Base-by-base conservation (phyloP, 768 basidiomycete species). In the Podaxis rugospora region DNA sequence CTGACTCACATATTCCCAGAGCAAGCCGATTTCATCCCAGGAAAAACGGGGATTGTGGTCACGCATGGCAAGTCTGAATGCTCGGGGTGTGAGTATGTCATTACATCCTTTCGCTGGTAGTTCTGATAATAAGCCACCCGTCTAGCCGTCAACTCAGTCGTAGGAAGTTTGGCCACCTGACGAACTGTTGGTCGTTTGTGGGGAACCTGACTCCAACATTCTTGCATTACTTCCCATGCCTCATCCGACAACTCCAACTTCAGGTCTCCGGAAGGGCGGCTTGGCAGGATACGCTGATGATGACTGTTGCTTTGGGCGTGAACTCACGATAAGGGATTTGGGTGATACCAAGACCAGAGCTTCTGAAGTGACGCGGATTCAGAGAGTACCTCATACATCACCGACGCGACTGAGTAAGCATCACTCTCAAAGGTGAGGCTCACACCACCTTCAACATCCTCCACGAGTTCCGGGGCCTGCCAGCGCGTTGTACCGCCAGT, bases 241-340 rank as follows among this genome's bases (percentile, higher is more conserved):
- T 4, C 28, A 3, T 62, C 61, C 0, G 66, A 69, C 27, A 69
- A 44, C 4, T 66, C 67, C 54, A 59, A 61, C 23, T 60, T 27
- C 5, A 11, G 25, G 52, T 57, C 37, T 2, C 63, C 44, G 16
- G 37, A 11, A 28, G 70, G 70, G 3, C 59, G 57, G 4, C 65
- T 51, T 16, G 72, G 70, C 14, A 62, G 59, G 21, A 46, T 44
- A 6, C 70, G 70, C 28, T 66, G 5, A 66, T 25, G 10, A 71
- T 70, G 9, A 74, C 71, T 2, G 66, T 62, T 5, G 7, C 49
- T 49, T 53, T 67, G 60, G 46, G 61, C 55, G 6, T 35, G 7
- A 10, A 66, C 62, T 44, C 70, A 64, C 66, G 58, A 51, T 70
- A 74, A 10, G 74, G 74, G n/a, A 67, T 50, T 2, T 64, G 57